Evolutionary conservation across 805 yeast genomes (phyloP).

Genomic region (Barnettozyma siamensis): DNA sequence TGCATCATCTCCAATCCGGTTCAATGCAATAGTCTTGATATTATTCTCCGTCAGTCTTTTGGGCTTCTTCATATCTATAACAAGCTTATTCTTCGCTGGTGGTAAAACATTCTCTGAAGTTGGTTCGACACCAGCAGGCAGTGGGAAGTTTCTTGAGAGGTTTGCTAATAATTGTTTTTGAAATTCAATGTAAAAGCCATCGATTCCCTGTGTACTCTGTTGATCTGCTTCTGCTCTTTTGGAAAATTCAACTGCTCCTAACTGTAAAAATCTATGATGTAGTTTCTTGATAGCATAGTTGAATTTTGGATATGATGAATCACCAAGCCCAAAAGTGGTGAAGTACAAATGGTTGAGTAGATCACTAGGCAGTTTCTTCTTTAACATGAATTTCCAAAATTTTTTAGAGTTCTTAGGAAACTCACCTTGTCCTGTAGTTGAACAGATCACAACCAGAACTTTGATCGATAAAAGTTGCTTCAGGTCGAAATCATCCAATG

Average conservation of each 20-base stretch:
- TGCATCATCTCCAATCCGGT: slow-evolving; percentile 23
- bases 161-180: slow-evolving; percentile 41
- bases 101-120: slow-evolving; percentile 32
- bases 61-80: slow-evolving; percentile 25
- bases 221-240: slow-evolving; percentile 89
- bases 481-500: slow-evolving; percentile 58
- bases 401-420: slow-evolving; percentile 70
- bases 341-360: slow-evolving; percentile 56
- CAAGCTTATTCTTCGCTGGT: slow-evolving; percentile 31
- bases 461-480: slow-evolving; percentile 45
- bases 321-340: slow-evolving; percentile 88
- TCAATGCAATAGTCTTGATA: slow-evolving; percentile 24
- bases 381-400: slow-evolving; percentile 71
- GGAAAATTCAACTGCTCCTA: slow-evolving; percentile 73
- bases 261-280: slow-evolving; percentile 68
- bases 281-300: slow-evolving; percentile 85
- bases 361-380: slow-evolving; percentile 55
- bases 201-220: slow-evolving; percentile 67
- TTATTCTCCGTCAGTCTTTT: slow-evolving; percentile 28
- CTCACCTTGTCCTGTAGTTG: slow-evolving; percentile 96
- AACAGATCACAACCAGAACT: slow-evolving; percentile 54
- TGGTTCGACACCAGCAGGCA: slow-evolving; percentile 25
- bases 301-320: slow-evolving; percentile 82
- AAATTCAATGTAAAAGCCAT: slow-evolving; percentile 75
- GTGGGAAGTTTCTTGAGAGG: slow-evolving; percentile 31